Conservation (phyloP, 2,329 filamentous ascomycete genomes). For the Alternaria ventricosa region DNA sequence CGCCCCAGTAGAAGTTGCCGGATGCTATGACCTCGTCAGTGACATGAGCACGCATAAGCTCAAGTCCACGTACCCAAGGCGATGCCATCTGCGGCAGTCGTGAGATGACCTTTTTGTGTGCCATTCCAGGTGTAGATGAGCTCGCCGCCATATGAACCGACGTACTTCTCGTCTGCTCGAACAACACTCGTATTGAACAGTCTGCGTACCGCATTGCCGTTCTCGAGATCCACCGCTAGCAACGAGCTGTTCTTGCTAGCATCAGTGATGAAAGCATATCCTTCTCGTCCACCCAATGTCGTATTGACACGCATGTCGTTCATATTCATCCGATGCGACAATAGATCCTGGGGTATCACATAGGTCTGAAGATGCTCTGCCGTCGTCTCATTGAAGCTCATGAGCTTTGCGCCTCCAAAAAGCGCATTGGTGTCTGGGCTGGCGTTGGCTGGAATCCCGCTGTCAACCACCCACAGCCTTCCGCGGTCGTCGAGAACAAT, state of each 20-base stretch:
- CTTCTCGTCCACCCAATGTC: slow-evolving; percentile 46
- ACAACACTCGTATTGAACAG: slow-evolving; percentile 48
- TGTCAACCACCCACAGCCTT: slow-evolving; percentile 53
- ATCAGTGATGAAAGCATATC: slow-evolving; percentile 54
- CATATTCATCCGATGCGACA: slow-evolving; percentile 47
- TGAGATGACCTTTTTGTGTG: slow-evolving; percentile 37
- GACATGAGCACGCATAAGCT: background rate
- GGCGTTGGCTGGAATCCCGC: slow-evolving; percentile 45
- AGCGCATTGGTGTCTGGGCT: slow-evolving; percentile 31
- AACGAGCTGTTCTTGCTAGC: slow-evolving; percentile 48
- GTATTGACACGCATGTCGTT: slow-evolving; percentile 56
- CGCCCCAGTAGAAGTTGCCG: slow-evolving; percentile 54
- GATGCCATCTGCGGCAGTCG: slow-evolving; percentile 48
- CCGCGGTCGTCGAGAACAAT: slow-evolving; percentile 50
- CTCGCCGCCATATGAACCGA: slow-evolving; percentile 48
- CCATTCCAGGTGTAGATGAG: slow-evolving; percentile 48
- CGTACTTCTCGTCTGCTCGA: slow-evolving; percentile 49
- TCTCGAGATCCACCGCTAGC: slow-evolving; percentile 49
- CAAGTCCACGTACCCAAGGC: slow-evolving; percentile 33
- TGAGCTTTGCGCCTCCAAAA: slow-evolving; percentile 51
- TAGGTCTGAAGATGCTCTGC: slow-evolving; percentile 47
- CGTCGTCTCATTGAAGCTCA: slow-evolving; percentile 49
- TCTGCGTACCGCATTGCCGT: slow-evolving; percentile 44
- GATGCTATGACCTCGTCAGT: slow-evolving; percentile 27
- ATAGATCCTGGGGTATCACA: slow-evolving; percentile 44